Conservation (phyloP, 176 grass and related monocot species). For the Cenchrus purpureus region DNA sequence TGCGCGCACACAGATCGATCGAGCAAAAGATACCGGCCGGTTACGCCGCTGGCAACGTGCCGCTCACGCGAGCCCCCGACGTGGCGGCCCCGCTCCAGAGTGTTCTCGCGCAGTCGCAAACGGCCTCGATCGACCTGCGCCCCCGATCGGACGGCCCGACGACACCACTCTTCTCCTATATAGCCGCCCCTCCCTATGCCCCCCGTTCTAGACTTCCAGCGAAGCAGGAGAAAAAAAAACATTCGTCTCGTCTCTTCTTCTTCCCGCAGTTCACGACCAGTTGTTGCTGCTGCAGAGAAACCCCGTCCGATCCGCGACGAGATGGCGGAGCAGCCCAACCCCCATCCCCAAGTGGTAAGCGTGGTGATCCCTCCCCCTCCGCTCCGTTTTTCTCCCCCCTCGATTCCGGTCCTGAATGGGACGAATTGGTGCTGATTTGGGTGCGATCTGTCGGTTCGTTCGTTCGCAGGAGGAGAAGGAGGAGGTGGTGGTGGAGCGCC, state of each 20-base stretch:
- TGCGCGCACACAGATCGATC: constrained; percentile 24
- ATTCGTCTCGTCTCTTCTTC: background rate
- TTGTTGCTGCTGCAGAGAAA: constrained; percentile 32
- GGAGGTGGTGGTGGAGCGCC: constrained; percentile 10
- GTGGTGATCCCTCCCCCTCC: background rate
- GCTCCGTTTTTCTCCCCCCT: background rate
- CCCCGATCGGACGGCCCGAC: constrained; percentile 21
- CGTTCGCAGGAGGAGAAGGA: constrained; percentile 30
- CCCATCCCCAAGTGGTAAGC: constrained; percentile 39
- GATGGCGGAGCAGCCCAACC: constrained; percentile 68
- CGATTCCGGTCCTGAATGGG: background rate
- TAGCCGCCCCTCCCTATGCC: background rate
- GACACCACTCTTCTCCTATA: background rate
- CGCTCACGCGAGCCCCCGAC: constrained; percentile 9
- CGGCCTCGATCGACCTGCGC: background rate
- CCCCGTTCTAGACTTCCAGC: background rate
- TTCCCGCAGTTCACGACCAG: background rate
- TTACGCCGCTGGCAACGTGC: constrained; percentile 4
- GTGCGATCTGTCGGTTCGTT: background rate
- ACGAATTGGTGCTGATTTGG: constrained; percentile 12
- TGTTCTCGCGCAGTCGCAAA: constrained; percentile 2
- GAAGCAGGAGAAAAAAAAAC: background rate
- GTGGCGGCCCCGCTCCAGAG: constrained; percentile 10
- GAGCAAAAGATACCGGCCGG: constrained; percentile 1
- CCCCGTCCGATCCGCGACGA: constrained; percentile 28